A percentile compares a stretch with the other conserved stretches of the same genome.
phyloP scores from a whole-genome alignment of 2,329 filamentous ascomycete species.

The Fusarium sacchari region DNA sequence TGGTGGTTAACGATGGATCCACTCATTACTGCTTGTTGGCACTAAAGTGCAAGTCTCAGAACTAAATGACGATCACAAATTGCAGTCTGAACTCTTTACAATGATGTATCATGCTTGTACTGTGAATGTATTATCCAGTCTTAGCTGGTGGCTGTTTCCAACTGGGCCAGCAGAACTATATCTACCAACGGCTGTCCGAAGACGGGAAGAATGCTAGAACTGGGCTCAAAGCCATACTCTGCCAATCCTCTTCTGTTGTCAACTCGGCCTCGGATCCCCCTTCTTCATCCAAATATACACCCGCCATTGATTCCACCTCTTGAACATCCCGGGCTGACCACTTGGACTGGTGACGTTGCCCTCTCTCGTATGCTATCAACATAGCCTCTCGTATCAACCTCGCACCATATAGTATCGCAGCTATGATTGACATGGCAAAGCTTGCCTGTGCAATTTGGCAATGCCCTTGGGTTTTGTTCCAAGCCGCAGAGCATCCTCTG shows the following conservation, averaged over 20 bases:
- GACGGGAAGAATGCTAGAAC: slow-evolving; percentile 48
- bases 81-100: background rate
- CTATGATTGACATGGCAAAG: slow-evolving; percentile 34
- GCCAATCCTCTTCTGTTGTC: background rate
- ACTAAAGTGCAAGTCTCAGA: slow-evolving; percentile 1
- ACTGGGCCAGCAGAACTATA: too few relatives aligned
- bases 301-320: background rate
- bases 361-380: slow-evolving; percentile 15
- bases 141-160: background rate
- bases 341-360: slow-evolving; percentile 1
- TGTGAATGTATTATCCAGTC: background rate
- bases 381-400: slow-evolving; percentile 25
- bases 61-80: slow-evolving; percentile 16
- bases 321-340: background rate
- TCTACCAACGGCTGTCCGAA: background rate
- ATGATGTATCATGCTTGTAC: background rate
- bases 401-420: slow-evolving; percentile 27
- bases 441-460: slow-evolving; percentile 40
- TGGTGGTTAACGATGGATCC: slow-evolving; percentile 33
- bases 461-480: slow-evolving; percentile 15
- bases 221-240: slow-evolving; percentile 41
- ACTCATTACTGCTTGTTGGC: slow-evolving; percentile 31
- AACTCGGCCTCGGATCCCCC: background rate
- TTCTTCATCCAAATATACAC: slow-evolving; percentile 17
- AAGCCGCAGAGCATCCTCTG: slow-evolving; percentile 33